phyloP scores from a whole-genome alignment of 1,139 yeast species.

The Pneumocystis oryctolagi region DNA sequence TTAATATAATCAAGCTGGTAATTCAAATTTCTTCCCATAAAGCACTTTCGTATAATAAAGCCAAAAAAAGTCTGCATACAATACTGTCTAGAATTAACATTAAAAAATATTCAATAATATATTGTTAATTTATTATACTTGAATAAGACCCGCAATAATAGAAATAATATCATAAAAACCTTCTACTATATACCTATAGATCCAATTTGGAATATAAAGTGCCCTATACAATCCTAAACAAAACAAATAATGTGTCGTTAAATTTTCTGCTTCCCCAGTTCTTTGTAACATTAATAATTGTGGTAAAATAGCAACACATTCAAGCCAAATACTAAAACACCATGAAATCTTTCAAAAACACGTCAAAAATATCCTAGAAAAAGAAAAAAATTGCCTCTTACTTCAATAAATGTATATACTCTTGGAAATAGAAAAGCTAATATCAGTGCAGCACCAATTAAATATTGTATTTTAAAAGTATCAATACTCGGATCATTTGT shows the following conservation, averaged over 20 bases:
- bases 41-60: conserved; percentile 72
- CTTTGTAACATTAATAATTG: conserved; percentile 81
- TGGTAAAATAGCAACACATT: conserved; percentile 80
- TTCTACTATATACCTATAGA: conserved; percentile 65
- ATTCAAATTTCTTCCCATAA: conserved; percentile 64
- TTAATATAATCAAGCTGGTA: conserved; percentile 42
- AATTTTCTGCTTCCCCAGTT: conserved; percentile 73
- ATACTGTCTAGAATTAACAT: conserved; percentile 37
- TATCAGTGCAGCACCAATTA: conserved; percentile 48
- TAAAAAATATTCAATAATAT: neutral
- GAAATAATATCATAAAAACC: conserved; percentile 57
- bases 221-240: conserved; percentile 84
- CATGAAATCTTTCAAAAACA: conserved; percentile 28
- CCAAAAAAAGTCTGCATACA: conserved; percentile 91
- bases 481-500: conserved; percentile 49
- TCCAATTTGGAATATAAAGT: conserved; percentile 85
- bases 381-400: conserved; percentile 21
- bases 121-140: neutral
- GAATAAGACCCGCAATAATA: conserved; percentile 65
- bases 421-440: conserved; percentile 52
- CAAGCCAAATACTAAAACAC: conserved; percentile 77
- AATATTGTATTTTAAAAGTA: conserved; percentile 59
- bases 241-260: conserved; percentile 84
- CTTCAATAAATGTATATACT: conserved; percentile 46
- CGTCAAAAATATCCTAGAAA: conserved; percentile 19